A percentile compares a stretch with the other conserved stretches of the same genome.
These are phyloP conservation scores for Suillus plorans DNA, from an alignment of 768 basidiomycete species.

Conservation along the genomic window DNA sequence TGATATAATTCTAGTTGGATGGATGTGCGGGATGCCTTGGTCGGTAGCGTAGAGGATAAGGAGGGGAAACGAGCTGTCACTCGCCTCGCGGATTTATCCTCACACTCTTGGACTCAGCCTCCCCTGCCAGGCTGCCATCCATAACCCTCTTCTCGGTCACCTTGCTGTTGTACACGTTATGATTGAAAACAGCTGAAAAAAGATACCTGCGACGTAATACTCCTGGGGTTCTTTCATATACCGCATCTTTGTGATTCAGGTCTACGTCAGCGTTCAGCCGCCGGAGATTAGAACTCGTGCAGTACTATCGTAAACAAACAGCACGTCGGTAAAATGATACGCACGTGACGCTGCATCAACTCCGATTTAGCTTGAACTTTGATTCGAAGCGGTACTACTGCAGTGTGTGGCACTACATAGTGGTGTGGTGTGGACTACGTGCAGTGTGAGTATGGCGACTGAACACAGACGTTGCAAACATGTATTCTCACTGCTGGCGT, in stretches of 20 bases:
- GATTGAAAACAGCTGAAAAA: background rate
- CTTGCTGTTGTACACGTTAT: background rate
- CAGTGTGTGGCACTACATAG: no score
- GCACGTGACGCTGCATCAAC: background rate
- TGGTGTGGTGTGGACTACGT: no score
- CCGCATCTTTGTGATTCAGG: background rate
- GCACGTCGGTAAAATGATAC: background rate
- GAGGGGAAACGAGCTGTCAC: background rate
- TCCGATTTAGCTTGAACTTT: no score
- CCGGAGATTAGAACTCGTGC: background rate
- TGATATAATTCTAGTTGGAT: background rate
- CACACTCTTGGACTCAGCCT: background rate
- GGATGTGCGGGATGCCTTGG: background rate
- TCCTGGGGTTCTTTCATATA: background rate
- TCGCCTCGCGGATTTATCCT: background rate
- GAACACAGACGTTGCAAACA: background rate
- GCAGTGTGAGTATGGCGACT: no score
- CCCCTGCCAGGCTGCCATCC: background rate
- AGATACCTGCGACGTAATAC: background rate
- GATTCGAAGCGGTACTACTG: no score
- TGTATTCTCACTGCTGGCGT: background rate
- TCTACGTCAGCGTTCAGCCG: background rate
- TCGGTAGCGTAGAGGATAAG: background rate
- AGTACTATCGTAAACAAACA: background rate
- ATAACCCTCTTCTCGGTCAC: slow-evolving; percentile 1